A percentile compares a stretch with the other conserved stretches of the same genome.
Conservation (phyloP, 257 asterid species). For the Echium plantagineum region DNA sequence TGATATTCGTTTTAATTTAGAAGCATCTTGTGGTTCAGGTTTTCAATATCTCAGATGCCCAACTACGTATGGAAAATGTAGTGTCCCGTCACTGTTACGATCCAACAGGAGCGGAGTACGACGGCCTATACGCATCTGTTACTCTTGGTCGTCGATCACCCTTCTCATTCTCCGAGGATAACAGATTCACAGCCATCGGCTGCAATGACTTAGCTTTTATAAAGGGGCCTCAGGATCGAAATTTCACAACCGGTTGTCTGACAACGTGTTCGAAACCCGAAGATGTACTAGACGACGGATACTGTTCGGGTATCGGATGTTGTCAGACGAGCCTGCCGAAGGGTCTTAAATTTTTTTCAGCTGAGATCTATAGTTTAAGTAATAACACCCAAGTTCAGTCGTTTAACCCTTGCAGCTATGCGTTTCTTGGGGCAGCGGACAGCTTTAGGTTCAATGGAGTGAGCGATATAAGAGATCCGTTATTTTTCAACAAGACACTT, state of each 20-base stretch:
- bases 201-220: background rate
- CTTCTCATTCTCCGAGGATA: constrained; percentile 33
- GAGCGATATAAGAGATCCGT: background rate
- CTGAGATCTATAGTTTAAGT: background rate
- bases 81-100: background rate
- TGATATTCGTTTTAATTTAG: too few species aligned
- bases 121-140: background rate
- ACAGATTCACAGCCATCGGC: background rate
- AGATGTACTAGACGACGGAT: constrained; percentile 30
- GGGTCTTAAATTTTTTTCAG: constrained; percentile 16
- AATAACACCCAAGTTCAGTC: constrained; percentile 5
- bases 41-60: constrained; percentile 8
- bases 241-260: constrained; percentile 45
- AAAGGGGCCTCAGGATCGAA: background rate
- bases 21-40: constrained; percentile 1
- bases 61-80: background rate
- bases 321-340: constrained; percentile 61
- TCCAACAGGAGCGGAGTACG: background rate
- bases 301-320: constrained; percentile 59
- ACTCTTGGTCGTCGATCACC: constrained; percentile 12
- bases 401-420: constrained; percentile 13
- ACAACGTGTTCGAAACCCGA: constrained; percentile 27
- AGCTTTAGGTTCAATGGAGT: background rate
- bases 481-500: background rate
- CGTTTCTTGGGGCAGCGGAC: constrained; percentile 6